These are phyloP conservation scores for Sisymbrium irio DNA, from an alignment of 345 rosid genomes.

Conservation along the genomic window DNA sequence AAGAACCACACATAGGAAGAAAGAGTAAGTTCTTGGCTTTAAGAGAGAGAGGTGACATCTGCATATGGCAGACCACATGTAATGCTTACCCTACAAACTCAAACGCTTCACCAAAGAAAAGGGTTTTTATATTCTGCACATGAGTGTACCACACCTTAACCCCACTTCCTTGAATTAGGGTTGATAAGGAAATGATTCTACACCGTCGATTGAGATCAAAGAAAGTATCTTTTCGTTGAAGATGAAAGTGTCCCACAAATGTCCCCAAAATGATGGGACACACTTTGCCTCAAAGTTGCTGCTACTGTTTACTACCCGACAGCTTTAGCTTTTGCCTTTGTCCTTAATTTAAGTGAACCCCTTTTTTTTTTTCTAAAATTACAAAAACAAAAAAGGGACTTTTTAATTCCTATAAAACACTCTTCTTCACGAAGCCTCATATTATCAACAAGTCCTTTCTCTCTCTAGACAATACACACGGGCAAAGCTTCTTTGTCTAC, in stretches of 20 bases:
- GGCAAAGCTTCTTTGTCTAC: neutral
- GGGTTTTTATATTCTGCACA: slow-evolving; percentile 24
- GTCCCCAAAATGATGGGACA: slow-evolving; percentile 65
- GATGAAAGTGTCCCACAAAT: slow-evolving; percentile 69
- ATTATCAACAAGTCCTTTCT: slow-evolving; percentile 21
- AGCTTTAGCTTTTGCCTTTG: slow-evolving; percentile 67
- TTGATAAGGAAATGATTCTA: slow-evolving; percentile 35
- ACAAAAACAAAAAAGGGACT: neutral
- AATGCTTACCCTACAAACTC: slow-evolving; percentile 45
- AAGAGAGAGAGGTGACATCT: slow-evolving; percentile 25
- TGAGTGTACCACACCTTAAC: slow-evolving; percentile 35
- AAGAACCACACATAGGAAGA: slow-evolving; percentile 24
- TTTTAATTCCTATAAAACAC: slow-evolving; percentile 42
- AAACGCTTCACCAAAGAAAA: slow-evolving; percentile 21
- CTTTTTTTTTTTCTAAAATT: neutral
- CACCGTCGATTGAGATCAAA: slow-evolving; percentile 38
- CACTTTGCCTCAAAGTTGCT: slow-evolving; percentile 64
- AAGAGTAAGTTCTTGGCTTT: slow-evolving; percentile 13
- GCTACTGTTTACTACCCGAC: slow-evolving; percentile 67
- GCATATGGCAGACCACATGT: slow-evolving; percentile 42
- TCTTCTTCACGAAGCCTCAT: slow-evolving; percentile 31
- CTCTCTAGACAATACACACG: slow-evolving; percentile 18
- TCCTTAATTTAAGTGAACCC: slow-evolving; percentile 39
- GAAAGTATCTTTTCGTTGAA: slow-evolving; percentile 45
- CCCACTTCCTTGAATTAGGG: slow-evolving; percentile 46